These are phyloP conservation scores for Forsythia suspensa DNA, from an alignment of 257 asterid species.

Conservation along the genomic window DNA sequence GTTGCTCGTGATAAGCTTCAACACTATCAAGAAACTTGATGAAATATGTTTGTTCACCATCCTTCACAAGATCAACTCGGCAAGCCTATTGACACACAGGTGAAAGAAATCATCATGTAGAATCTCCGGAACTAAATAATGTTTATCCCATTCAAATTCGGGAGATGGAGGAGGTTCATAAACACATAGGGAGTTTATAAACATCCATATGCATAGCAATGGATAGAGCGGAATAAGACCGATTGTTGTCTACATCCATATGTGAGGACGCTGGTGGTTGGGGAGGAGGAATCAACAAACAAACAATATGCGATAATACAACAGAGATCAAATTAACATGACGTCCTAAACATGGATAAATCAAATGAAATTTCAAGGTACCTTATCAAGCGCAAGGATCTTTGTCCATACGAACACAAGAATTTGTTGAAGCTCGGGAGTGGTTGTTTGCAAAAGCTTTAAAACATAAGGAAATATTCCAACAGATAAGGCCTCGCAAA, in stretches of 20 bases:
- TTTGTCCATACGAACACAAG: constrained; percentile 98
- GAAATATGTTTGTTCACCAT: constrained; percentile 88
- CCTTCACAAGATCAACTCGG: constrained; percentile 99
- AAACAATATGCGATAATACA: too few species aligned
- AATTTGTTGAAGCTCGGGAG: constrained; percentile 94
- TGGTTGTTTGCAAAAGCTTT: constrained; percentile 92
- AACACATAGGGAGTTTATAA: not conserved
- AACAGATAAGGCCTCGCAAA: constrained; percentile 91
- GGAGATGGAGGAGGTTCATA: not conserved
- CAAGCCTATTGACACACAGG: constrained; percentile 69
- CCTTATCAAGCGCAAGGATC: constrained; percentile 97
- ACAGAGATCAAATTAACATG: too few species aligned
- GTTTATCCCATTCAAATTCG: not conserved
- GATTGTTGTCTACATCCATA: too few species aligned
- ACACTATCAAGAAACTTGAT: constrained; percentile 88
- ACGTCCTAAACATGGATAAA: constrained; percentile 9
- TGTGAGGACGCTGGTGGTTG: too few species aligned
- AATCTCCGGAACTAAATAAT: not conserved
- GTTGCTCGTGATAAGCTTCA: constrained; percentile 98
- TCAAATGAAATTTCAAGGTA: constrained; percentile 21
- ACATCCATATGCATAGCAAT: not conserved
- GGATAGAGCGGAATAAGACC: not conserved
- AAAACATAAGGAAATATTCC: constrained; percentile 97
- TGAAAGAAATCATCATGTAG: not conserved
- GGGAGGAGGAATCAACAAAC: too few species aligned